Base-by-base conservation (phyloP, 129 eudicot genomes). In the Chrysanthemum seticuspe region DNA sequence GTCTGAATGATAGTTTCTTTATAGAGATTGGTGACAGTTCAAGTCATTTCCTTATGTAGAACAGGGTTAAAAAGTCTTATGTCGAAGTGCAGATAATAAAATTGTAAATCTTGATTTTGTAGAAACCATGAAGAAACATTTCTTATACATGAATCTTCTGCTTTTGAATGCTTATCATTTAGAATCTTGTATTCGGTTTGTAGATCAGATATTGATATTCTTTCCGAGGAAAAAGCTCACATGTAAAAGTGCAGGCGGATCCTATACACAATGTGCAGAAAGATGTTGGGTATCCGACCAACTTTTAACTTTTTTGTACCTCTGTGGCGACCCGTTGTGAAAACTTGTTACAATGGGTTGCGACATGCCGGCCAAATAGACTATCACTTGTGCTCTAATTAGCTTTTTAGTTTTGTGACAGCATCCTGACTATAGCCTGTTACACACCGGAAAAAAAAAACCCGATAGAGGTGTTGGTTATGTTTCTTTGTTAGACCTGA, bases 221-320 rank as follows among this genome's bases (percentile, higher is more conserved):
- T 36, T 36, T 36, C 45, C 1, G 45, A 36, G 45, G 5, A 36
- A 36, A 36, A 36, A 4, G 6, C 8, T 6, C 36, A 5, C 9
- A 0, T 36, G 8, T 5, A 36, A 5, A 6, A 36, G 45, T 36
- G 45, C 45, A 36, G 45, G 45, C 1, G 45, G 45, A 36, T 36
- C 7, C 0, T 4, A 34, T 5, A 34, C 44, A 34, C 44, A 4
- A 34, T 34, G 44, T 34, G 44, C 7, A 1, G 6, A 34, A 4
- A 29, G 4, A 93, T 83, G 98, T 97, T 51, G 98, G 88, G 70
- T 97, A 97, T 78, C 98, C 98, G 6, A 97, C 97, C 1, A 21
- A 21, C 21, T 21, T 21, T 21, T 56, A 93, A 93, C 68, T 96
- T 90, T 54, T 96, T 90, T 74, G 98, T 31, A 31, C 4, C 3